These are phyloP conservation scores for Kwoniella sp. DNA, from an alignment of 768 basidiomycete genomes.

Conservation along the genomic window DNA sequence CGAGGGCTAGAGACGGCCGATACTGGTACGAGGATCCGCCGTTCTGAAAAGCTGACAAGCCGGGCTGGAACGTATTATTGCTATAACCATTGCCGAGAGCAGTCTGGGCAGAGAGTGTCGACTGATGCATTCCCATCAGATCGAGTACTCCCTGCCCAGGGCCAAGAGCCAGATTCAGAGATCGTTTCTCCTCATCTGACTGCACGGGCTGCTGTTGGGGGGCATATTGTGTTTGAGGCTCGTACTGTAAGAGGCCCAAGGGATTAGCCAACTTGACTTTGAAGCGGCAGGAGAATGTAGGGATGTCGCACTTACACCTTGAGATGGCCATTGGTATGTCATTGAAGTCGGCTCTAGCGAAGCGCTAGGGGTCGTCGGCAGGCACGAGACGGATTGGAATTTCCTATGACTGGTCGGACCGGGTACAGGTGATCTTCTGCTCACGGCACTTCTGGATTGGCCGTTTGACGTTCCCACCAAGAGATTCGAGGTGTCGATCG, in stretches of 20 bases:
- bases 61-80: not conserved
- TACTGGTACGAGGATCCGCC: constrained; percentile 16
- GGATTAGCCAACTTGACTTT: not conserved
- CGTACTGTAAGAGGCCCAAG: constrained; percentile 5
- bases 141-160: constrained; percentile 23
- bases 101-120: not conserved
- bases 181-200: constrained; percentile 15
- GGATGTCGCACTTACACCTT: constrained; percentile 20
- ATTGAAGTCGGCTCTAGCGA: constrained; percentile 18
- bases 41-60: constrained; percentile 5
- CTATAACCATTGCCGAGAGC: not conserved
- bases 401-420: constrained; percentile 4
- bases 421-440: constrained; percentile 7
- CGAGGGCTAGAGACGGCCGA: constrained; percentile 23
- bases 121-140: constrained; percentile 19
- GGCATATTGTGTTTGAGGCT: constrained; percentile 8
- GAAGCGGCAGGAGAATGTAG: not conserved
- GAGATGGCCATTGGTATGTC: constrained; percentile 22
- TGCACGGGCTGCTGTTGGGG: not conserved
- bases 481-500: constrained; percentile 4
- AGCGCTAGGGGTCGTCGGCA: constrained; percentile 22
- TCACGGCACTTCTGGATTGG: constrained; percentile 14
- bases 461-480: not conserved
- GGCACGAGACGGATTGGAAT: constrained; percentile 16
- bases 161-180: constrained; percentile 14